Evolutionary conservation across 2,329 filamentous ascomycete genomes (phyloP), one percentile per base, ranked within the genome.

Genomic region (Phyllosticta citriasiana): DNA sequence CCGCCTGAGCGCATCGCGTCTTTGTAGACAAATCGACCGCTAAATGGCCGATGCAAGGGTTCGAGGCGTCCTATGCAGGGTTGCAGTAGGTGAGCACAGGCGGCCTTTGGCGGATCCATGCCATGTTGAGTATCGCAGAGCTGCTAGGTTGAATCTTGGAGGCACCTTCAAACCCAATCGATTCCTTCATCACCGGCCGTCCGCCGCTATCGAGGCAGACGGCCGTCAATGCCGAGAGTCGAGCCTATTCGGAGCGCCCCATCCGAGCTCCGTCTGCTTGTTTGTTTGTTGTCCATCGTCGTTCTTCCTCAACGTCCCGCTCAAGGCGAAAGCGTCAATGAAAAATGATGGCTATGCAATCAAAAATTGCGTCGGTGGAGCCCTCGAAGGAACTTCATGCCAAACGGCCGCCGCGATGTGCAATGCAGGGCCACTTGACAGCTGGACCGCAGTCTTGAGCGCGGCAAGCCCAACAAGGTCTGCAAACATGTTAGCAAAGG

Each of bases 381-480:
- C 64, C 65, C 69, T 68, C 69, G 69, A 70, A 72, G 67, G 66
- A 70, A 62, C 66, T 65, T 71, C 68, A 68, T 67, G 66, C 63
- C 63, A 64, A 62, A 52, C 63, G 69, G 64, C 62, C 67, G 63
- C 71, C 70, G 62, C 69, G 66, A 62, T 72, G 71, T 73, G 70
- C 71, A 70, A 72, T 72, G 70, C 64, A 73, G 69, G 66, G 63
- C 63, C 66, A 62, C 62, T 65, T 63, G 61, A 63, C 64, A 67
- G 68, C 67, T 59, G 63, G 63, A 65, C 64, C 59, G 60, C 62
- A 63, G 67, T 61, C 66, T 64, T 71, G 69, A 71, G 63, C 69
- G 64, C 60, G 59, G 64, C 59, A 61, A 65, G 66, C 67, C 63
- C 65, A 65, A 67, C 65, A 70, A 72, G 69, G 69, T 71, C 51